phyloP scores from a whole-genome alignment of 495 filamentous ascomycete genomes.

The Staphylotrichum tortipilum region DNA sequence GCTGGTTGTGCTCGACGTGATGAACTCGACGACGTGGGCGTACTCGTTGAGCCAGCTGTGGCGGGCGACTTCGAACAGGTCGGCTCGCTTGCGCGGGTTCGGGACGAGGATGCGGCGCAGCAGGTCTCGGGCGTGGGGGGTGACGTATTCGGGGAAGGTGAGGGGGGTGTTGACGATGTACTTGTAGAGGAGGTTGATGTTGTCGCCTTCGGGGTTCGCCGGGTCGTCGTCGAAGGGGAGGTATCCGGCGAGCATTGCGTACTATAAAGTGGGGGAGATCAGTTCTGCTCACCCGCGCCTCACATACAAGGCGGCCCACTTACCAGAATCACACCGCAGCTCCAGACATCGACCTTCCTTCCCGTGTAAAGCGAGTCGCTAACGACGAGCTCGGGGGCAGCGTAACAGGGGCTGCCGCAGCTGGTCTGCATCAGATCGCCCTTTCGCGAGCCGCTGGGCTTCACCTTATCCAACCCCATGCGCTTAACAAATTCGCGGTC shows the following conservation, averaged over 20 bases:
- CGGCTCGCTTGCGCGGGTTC: conserved; percentile 86
- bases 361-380: conserved; percentile 97
- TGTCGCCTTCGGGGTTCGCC: conserved; percentile 96
- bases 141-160: conserved; percentile 98
- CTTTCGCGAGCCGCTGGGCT: conserved; percentile 48
- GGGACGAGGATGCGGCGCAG: conserved; percentile 91
- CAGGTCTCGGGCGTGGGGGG: conserved; percentile 89
- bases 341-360: conserved; percentile 98
- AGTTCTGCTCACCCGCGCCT: conserved; percentile 7
- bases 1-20: conserved; percentile 89
- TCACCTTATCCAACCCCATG: conserved; percentile 58
- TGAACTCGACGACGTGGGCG: conserved; percentile 86
- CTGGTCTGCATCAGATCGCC: conserved; percentile 77
- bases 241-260: conserved; percentile 97
- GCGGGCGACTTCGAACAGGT: conserved; percentile 93
- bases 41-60: conserved; percentile 99
- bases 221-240: conserved; percentile 99
- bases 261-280: conserved; percentile 46
- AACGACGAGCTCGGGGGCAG: conserved; percentile 93
- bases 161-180: conserved; percentile 97
- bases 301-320: conserved; percentile 32
- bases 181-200: conserved; percentile 98
- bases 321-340: conserved; percentile 97
- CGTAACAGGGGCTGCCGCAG: conserved; percentile 87
- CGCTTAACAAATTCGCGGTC: conserved; percentile 79